Percentiles rank a stretch among this genome's conserved stretches.
These are phyloP conservation scores for Zalaria obscura DNA, from an alignment of 2,329 filamentous ascomycete genomes.

Conservation along the genomic window DNA sequence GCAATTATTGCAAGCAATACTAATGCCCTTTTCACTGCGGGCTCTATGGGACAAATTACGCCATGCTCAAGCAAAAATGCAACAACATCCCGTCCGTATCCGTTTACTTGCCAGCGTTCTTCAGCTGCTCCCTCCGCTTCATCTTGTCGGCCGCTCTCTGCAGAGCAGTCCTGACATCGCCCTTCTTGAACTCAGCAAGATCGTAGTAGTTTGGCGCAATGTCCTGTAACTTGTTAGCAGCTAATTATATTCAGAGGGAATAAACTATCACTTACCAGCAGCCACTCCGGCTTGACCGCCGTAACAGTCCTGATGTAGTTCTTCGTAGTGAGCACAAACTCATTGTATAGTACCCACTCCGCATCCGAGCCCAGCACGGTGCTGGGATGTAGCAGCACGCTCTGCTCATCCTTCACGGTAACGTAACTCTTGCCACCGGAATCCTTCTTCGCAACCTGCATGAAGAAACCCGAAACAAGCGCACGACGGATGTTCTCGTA, in stretches of 20 bases:
- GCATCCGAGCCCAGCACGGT: slow-evolving; percentile 78
- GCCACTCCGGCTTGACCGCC: slow-evolving; percentile 83
- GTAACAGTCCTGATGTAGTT: slow-evolving; percentile 96
- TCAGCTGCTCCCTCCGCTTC: slow-evolving; percentile 12
- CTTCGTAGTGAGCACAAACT: slow-evolving; percentile 95
- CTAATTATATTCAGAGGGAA: not conserved
- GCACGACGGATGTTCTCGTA: slow-evolving; percentile 94
- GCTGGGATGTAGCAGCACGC: slow-evolving; percentile 82
- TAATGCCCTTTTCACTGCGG: too few relatives aligned
- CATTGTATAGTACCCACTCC: slow-evolving; percentile 97
- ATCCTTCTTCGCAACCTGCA: slow-evolving; percentile 96
- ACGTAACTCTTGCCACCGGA: slow-evolving; percentile 77
- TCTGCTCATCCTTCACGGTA: slow-evolving; percentile 94
- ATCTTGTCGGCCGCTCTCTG: slow-evolving; percentile 41
- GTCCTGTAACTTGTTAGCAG: slow-evolving; percentile 45
- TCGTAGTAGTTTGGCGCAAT: slow-evolving; percentile 93
- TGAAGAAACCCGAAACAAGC: slow-evolving; percentile 91
- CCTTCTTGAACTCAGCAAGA: slow-evolving; percentile 63
- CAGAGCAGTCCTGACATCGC: slow-evolving; percentile 63
- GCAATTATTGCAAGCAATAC: too few relatives aligned
- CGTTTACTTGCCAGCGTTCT: slow-evolving; percentile 3
- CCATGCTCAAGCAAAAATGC: too few relatives aligned
- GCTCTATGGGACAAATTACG: too few relatives aligned
- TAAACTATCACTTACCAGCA: slow-evolving; percentile 49
- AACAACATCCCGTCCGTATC: too few relatives aligned